A percentile compares a stretch with the other conserved stretches of the same genome.
These are phyloP conservation scores for Globisporangium ultimum DNA, from an alignment of 352 stramenopile genomes.

Conservation along the genomic window DNA sequence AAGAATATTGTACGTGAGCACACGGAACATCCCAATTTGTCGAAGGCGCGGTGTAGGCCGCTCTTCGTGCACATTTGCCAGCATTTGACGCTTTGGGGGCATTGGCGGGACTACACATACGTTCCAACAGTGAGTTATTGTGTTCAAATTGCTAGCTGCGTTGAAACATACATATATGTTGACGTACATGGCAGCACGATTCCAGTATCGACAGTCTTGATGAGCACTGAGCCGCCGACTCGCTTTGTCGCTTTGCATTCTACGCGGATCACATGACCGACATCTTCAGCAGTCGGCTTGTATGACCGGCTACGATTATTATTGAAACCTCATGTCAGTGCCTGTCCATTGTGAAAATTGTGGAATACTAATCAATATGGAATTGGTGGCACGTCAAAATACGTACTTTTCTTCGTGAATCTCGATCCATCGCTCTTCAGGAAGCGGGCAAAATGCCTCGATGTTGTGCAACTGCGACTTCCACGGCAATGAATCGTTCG, in stretches of 20 bases:
- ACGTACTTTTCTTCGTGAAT: conserved; percentile 66
- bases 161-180: neutral
- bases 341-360: too few species aligned
- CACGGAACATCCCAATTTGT: conserved; percentile 78
- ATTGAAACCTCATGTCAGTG: conserved; percentile 27
- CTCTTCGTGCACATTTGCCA: conserved; percentile 80
- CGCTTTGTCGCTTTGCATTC: conserved; percentile 68
- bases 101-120: conserved; percentile 61
- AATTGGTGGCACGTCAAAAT: too few species aligned
- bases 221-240: conserved; percentile 46
- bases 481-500: conserved; percentile 29
- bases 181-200: conserved; percentile 84
- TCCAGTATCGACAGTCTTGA: conserved; percentile 78
- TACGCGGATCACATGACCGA: conserved; percentile 79
- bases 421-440: conserved; percentile 55
- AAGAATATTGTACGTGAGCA: conserved; percentile 91
- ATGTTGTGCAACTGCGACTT: conserved; percentile 64
- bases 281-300: conserved; percentile 54
- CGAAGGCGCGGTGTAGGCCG: conserved; percentile 62
- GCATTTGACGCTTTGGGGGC: conserved; percentile 75
- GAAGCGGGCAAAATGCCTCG: conserved; percentile 46
- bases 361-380: neutral
- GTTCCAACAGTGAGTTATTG: conserved; percentile 4
- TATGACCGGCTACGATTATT: conserved; percentile 61
- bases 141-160: neutral